Base-by-base conservation (phyloP, 768 basidiomycete genomes). In the Trametes coccinea region DNA sequence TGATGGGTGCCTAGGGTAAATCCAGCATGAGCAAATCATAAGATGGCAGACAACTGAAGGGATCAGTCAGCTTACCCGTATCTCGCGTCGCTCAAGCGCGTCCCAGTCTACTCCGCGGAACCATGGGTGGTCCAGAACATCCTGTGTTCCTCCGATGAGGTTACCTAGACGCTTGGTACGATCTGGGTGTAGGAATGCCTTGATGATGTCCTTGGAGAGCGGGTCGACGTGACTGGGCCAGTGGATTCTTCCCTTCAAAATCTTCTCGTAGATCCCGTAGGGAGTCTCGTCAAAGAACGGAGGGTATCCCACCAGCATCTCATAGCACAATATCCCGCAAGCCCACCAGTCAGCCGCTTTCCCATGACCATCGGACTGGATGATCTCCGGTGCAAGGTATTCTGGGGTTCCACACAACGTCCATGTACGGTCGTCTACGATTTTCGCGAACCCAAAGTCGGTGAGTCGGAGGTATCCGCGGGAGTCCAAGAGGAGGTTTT, bases 261-360 rank as follows among this genome's bases (percentile, higher is more conserved):
- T 98, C 78, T 95, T 96, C 78, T 99, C 96, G 74, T 98, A 98
- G 75, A 98, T 98, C 48, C 93, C 95, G 74, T 96, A 92, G 0
- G 95, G 89, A n/a, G 93, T 93, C 73, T 97, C 93, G 71, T 98
- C 95, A 75, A 93, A 98, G 82, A 98, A 99, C 22, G 97, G 97
- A 30, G 96, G 95, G 71, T 96, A 98, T 1, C 97, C 97, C 34
- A 96, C 96, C 46, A 99, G 85, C 95, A 98, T 98, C 74, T 99
- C 97, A 73, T 96, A 99, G 73, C 92, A 93, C 39, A 99, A 80
- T 48, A 98, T 92, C 17, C 97, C 97, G 69, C 95, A 90, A 8
- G 97, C 96, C 97, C 97, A 99, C 95, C 95, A 99, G 72, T 99
- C 96, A 5, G 95, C 95, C 8, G 95, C 95, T 74, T 97, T 96